Evolutionary conservation across 2,329 filamentous ascomycete species (phyloP), one percentile per base, ranked within the genome.

Genomic region (Graphilbum ipis-grandicollis): DNA sequence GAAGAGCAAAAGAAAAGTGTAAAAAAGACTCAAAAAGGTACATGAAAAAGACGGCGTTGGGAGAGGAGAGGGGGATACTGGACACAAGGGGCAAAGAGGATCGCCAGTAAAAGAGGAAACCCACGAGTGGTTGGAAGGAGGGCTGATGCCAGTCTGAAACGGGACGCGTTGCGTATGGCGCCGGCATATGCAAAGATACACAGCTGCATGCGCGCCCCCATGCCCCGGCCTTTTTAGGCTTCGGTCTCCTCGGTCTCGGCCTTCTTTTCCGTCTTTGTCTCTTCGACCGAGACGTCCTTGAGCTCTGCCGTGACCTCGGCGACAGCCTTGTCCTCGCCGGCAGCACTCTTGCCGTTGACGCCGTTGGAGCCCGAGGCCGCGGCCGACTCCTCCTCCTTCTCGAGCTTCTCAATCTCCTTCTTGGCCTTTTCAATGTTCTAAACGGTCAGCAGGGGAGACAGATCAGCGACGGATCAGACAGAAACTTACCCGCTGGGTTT

Each of bases 381-480:
- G 46, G 59, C 58, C 44, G 65, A 65, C 43, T 70, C 65, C 42
- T 58, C 63, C 37, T 70, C 65, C 39, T 76, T 75, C 54, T 94
- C 88, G 39, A 96, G 72, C 47, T 77, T 76, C 54, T 86, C 83
- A 44, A 98, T 92, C 58, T 94, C 85, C 59, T 88, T 88, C 66
- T 93, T 80, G 43, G 90, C 90, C 61, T 94, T 93, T 45, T 84
- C 82, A 43, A 96, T 79, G 67, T 98, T 98, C 90, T n/a, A n/a
- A n/a, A n/a, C n/a, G n/a, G n/a, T n/a, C n/a, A n/a, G n/a, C n/a
- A n/a, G n/a, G n/a, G n/a, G n/a, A n/a, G n/a, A n/a, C n/a, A n/a
- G n/a, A n/a, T n/a, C n/a, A n/a, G n/a, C n/a, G n/a, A n/a, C n/a
- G n/a, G n/a, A n/a, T n/a, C n/a, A n/a, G n/a, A n/a, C n/a, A n/a